Evolutionary conservation across 495 filamentous ascomycete genomes (phyloP).

Genomic region (Cairneyella variabilis): DNA sequence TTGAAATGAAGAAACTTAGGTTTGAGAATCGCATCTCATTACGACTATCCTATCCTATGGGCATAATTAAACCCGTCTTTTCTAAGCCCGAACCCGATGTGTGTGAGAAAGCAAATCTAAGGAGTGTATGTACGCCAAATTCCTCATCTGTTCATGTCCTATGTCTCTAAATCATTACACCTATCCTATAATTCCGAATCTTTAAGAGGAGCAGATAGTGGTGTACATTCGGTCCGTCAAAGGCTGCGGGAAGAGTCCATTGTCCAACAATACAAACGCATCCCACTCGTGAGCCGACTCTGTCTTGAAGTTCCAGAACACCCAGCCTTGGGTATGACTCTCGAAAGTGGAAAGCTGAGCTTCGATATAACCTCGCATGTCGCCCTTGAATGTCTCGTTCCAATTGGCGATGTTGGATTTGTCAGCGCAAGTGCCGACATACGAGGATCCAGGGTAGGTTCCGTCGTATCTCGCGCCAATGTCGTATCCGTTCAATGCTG

Average conservation of each 20-base stretch:
- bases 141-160: background rate
- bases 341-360: slow-evolving; percentile 72
- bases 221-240: background rate
- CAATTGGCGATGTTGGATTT: slow-evolving; percentile 49
- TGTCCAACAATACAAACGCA: slow-evolving; percentile 20
- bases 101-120: background rate
- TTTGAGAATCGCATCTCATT: too few species aligned
- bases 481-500: slow-evolving; percentile 64
- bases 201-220: background rate
- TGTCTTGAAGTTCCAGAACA: slow-evolving; percentile 84
- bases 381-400: slow-evolving; percentile 28
- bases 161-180: background rate
- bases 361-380: slow-evolving; percentile 61
- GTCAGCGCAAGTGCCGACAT: slow-evolving; percentile 49
- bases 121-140: background rate
- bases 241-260: slow-evolving; percentile 24
- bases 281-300: slow-evolving; percentile 77
- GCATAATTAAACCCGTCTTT: too few species aligned
- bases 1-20: too few species aligned
- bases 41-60: too few species aligned
- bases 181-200: background rate
- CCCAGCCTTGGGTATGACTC: slow-evolving; percentile 59
- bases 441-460: slow-evolving; percentile 54
- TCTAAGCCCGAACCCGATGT: too few species aligned
- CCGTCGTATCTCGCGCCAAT: slow-evolving; percentile 69